Base-by-base conservation (phyloP, 345 rosid species). In the Lepidium didymum region DNA sequence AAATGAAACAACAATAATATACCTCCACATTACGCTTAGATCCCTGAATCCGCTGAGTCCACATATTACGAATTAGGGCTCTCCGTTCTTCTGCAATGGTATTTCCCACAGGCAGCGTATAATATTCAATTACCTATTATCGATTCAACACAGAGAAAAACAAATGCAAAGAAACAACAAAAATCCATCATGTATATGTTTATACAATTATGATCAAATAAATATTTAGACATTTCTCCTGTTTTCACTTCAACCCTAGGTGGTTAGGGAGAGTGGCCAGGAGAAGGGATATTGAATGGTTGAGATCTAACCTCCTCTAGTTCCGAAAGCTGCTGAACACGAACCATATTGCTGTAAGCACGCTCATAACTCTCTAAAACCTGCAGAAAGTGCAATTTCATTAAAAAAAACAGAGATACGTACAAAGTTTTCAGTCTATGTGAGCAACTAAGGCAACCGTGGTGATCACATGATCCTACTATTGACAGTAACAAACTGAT, bases 291-390 rank as follows among this genome's bases (percentile, higher is more conserved):
- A 15, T 50, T 65, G 3, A 57, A 64, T 64, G 50, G 58, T 34
- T 61, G 58, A 62, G 57, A 75, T 72, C 62, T 69, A 58, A 94
- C 99, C 99, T 94, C 99, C 79, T 91, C 97, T 44, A 94, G 80
- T 78, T 94, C 99, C 56, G 97, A 85, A 29, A 94, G 87, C 85
- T 89, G 99, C 82, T 94, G 99, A 78, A 94, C 97, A 62, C 96
- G 96, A 73, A 94, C 95, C 99, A 94, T 91, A 77, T 94, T 91
- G 79, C 56, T 83, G 68, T 94, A 94, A 33, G 99, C 97, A 77
- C 99, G 96, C 61, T 94, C 97, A 69, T 94, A 94, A 82, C 99
- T 94, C 79, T 91, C 97, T 78, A 94, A 78, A 79, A 94, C 99
- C 99, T 94, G 61, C 56, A 72, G 56, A 86, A 58, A 21, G 68